phyloP scores from a whole-genome alignment of 176 grass and related monocot species.

The Raddia guianensis region DNA sequence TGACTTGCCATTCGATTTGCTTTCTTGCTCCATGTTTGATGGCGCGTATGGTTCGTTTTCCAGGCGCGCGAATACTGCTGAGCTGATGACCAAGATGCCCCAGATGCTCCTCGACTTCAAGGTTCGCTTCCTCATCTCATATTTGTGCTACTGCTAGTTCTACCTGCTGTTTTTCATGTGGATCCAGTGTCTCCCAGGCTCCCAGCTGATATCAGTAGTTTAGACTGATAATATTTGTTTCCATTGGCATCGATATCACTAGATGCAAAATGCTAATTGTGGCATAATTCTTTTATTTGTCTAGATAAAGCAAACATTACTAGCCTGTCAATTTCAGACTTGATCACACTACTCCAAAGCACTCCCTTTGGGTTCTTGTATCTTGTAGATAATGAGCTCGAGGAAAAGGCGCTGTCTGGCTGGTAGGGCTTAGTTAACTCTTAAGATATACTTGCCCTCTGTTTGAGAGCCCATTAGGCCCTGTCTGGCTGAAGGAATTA shows the following conservation, averaged over 20 bases:
- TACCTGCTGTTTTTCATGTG: neutral
- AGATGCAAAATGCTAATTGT: neutral
- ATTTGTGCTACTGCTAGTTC: neutral
- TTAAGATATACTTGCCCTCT: neutral
- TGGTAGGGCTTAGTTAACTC: neutral
- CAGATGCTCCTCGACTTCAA: constrained; percentile 82
- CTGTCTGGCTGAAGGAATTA: neutral
- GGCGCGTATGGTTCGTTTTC: neutral
- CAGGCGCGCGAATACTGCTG: constrained; percentile 56
- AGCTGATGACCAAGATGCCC: constrained; percentile 78
- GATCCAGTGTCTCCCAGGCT: neutral
- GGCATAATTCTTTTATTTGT: neutral
- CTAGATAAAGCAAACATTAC: neutral
- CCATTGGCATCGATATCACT: neutral
- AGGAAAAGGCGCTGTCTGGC: neutral
- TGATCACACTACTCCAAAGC: neutral
- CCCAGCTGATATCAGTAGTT: neutral
- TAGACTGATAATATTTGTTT: neutral
- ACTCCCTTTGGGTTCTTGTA: neutral
- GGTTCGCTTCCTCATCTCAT: constrained; percentile 43
- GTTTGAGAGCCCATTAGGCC: constrained; percentile 2
- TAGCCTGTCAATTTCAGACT: neutral
- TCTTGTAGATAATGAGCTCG: constrained; percentile 22
- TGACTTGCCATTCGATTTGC: neutral
- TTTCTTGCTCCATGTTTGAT: neutral